These are phyloP conservation scores for Danielia reshetovae DNA, from an alignment of 805 yeast genomes.

Conservation along the genomic window DNA sequence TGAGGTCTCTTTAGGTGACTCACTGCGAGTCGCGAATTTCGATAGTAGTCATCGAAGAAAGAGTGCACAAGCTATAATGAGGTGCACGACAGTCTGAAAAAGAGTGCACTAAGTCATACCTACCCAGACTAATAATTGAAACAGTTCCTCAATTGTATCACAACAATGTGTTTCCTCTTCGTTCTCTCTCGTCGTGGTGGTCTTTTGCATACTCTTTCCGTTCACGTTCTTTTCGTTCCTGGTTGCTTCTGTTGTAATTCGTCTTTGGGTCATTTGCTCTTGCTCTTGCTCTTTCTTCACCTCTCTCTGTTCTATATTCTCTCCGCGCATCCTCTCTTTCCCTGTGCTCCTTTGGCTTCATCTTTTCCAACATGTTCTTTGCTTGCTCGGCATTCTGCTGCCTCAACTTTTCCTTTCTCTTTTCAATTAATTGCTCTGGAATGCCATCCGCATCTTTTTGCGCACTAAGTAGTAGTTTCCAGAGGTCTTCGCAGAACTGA, in stretches of 20 bases:
- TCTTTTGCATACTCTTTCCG: too few species aligned
- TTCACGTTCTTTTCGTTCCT: too few species aligned
- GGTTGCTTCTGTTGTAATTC: background rate
- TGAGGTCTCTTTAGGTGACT: too few species aligned
- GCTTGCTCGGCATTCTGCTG: slow-evolving; percentile 1
- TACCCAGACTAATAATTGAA: too few species aligned
- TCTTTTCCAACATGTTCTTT: slow-evolving; percentile 4
- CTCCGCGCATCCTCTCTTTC: background rate
- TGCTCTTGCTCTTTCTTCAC: background rate
- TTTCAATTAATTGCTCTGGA: slow-evolving; percentile 30
- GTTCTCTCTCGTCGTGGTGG: too few species aligned
- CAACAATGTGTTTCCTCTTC: too few species aligned
- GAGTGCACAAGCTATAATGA: too few species aligned
- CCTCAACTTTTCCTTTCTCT: slow-evolving; percentile 16
- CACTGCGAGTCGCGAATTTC: too few species aligned
- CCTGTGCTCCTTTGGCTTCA: slow-evolving; percentile 1
- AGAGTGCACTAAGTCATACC: too few species aligned
- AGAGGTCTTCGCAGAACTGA: slow-evolving; percentile 38
- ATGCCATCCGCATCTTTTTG: slow-evolving; percentile 45
- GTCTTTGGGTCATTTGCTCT: background rate
- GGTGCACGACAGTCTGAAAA: too few species aligned
- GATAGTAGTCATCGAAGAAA: too few species aligned
- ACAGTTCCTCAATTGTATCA: too few species aligned
- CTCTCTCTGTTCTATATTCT: background rate
- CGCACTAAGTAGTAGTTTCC: slow-evolving; percentile 43